These are phyloP conservation scores for Apiotrichum sp. DNA, from an alignment of 1,284 basidiomycete genomes.

Conservation along the genomic window DNA sequence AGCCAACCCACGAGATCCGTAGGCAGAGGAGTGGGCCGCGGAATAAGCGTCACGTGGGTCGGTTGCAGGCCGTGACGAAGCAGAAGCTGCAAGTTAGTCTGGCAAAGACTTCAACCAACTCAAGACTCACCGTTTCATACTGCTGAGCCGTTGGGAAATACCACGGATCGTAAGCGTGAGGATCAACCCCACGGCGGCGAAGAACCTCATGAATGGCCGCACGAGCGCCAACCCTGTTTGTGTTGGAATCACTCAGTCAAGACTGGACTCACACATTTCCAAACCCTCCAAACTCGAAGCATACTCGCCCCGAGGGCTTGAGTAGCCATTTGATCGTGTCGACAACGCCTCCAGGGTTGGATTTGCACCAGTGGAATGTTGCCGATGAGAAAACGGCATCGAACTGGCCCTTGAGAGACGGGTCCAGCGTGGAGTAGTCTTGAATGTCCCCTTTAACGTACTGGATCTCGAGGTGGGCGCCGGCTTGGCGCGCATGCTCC, in stretches of 20 bases:
- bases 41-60: constrained; percentile 56
- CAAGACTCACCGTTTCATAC: constrained; percentile 54
- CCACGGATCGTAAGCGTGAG: constrained; percentile 65
- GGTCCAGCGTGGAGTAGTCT: constrained; percentile 14
- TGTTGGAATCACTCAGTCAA: constrained; percentile 25
- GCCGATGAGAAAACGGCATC: constrained; percentile 68
- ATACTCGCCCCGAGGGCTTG: constrained; percentile 63
- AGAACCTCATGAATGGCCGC: constrained; percentile 57
- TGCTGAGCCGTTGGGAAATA: constrained; percentile 68
- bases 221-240: constrained; percentile 52
- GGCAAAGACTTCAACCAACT: constrained; percentile 49
- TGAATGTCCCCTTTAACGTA: constrained; percentile 40
- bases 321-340: constrained; percentile 56
- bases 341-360: constrained; percentile 61
- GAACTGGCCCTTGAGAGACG: constrained; percentile 29
- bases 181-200: constrained; percentile 56
- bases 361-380: constrained; percentile 76
- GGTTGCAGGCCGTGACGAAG: constrained; percentile 55
- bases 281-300: constrained; percentile 70
- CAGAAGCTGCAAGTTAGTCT: constrained; percentile 51
- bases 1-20: constrained; percentile 64
- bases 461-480: constrained; percentile 54
- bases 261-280: constrained; percentile 44
- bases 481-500: constrained; percentile 53
- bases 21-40: constrained; percentile 62